Evolutionary conservation across 306 rosid species (phyloP).

Genomic region (Pterocarpus santalinus): DNA sequence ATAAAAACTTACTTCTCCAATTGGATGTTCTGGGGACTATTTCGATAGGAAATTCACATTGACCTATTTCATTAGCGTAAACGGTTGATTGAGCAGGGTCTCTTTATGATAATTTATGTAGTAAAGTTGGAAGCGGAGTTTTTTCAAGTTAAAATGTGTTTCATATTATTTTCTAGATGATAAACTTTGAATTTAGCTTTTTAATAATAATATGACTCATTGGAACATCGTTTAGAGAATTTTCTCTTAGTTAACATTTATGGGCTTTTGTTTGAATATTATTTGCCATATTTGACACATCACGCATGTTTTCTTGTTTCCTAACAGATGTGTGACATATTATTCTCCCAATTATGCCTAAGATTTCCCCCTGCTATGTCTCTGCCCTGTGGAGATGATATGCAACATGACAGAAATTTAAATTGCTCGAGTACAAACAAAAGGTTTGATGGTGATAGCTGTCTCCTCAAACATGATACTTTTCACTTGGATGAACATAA

Average conservation of each 20-base stretch:
- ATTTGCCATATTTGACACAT: not conserved
- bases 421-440: slow-evolving; percentile 52
- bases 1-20: too few species aligned
- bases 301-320: slow-evolving; percentile 41
- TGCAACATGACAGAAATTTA: slow-evolving; percentile 56
- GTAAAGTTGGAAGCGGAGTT: too few species aligned
- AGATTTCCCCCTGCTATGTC: slow-evolving; percentile 79
- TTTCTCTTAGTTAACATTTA: slow-evolving; percentile 28
- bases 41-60: too few species aligned
- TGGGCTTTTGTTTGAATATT: slow-evolving; percentile 19
- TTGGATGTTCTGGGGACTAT: too few species aligned
- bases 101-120: too few species aligned
- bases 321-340: slow-evolving; percentile 95
- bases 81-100: too few species aligned
- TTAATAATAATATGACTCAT: not conserved
- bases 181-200: too few species aligned
- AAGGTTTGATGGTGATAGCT: slow-evolving; percentile 53
- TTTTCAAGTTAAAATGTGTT: too few species aligned
- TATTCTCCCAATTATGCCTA: slow-evolving; percentile 93
- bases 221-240: slow-evolving; percentile 19
- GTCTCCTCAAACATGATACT: slow-evolving; percentile 50
- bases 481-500: slow-evolving; percentile 56
- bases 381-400: slow-evolving; percentile 71
- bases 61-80: too few species aligned
- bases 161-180: too few species aligned